Evolutionary conservation across 1,284 basidiomycete species (phyloP).

Genomic region (Entoloma clypeatum): DNA sequence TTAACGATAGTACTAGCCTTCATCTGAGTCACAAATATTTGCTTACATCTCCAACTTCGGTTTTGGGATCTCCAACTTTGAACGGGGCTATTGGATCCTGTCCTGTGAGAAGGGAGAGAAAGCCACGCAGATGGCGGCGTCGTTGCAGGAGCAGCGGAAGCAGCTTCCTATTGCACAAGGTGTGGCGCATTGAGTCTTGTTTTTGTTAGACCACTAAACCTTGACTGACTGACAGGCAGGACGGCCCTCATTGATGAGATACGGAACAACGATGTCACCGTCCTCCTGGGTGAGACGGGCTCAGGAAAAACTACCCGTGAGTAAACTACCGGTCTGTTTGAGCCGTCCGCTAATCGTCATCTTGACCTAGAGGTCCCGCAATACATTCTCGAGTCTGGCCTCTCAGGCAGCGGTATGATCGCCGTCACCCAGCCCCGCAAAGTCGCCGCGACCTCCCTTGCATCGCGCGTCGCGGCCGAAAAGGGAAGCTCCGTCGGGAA

Average conservation of each 20-base stretch:
- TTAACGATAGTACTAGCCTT: too few relatives aligned
- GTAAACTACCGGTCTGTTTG: conserved; percentile 26
- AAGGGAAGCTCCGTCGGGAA: conserved; percentile 67
- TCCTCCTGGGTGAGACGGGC: conserved; percentile 94
- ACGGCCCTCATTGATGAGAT: conserved; percentile 75
- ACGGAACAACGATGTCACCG: conserved; percentile 78
- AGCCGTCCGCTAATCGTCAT: conserved; percentile 13
- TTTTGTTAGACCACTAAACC: conserved; percentile 9
- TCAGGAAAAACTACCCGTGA: conserved; percentile 97
- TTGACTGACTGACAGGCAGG: conserved; percentile 48
- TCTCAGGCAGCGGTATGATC: conserved; percentile 64
- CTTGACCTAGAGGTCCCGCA: conserved; percentile 75
- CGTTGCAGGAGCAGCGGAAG: conserved; percentile 58
- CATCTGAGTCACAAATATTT: too few relatives aligned
- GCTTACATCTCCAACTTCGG: too few relatives aligned
- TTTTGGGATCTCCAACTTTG: too few relatives aligned
- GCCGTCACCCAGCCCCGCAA: conserved; percentile 91
- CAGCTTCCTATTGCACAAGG: conserved; percentile 79
- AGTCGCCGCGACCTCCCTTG: conserved; percentile 92
- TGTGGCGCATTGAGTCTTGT: conserved; percentile 26
- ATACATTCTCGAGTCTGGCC: conserved; percentile 75
- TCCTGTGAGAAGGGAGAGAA: too few relatives aligned
- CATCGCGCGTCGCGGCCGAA: conserved; percentile 85
- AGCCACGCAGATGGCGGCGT: too few relatives aligned
- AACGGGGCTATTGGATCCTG: too few relatives aligned